Conservation (phyloP, 208 protist genomes). For the Acanthamoeba culbertsoni region DNA sequence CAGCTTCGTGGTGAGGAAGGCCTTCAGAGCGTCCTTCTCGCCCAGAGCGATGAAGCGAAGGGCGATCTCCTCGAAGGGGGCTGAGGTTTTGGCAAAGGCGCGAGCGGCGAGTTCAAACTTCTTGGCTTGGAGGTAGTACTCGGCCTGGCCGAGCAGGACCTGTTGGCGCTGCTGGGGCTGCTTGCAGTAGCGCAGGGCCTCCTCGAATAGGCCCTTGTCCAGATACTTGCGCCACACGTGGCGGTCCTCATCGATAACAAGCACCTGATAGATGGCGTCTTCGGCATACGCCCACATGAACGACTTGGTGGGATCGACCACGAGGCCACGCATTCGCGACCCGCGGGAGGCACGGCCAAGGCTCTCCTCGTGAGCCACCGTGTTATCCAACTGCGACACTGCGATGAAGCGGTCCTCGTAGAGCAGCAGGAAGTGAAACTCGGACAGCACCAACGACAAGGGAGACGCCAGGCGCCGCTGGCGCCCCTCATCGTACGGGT, state of each 20-base stretch:
- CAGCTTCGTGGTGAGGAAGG: constrained; percentile 81
- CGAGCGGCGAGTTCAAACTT: constrained; percentile 80
- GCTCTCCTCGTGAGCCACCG: constrained; percentile 69
- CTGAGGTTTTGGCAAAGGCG: constrained; percentile 80
- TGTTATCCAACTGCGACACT: constrained; percentile 65
- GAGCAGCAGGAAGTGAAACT: constrained; percentile 93
- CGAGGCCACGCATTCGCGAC: constrained; percentile 13
- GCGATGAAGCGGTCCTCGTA: constrained; percentile 87
- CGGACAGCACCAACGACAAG: constrained; percentile 85
- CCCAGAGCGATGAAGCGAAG: constrained; percentile 82
- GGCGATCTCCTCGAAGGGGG: constrained; percentile 83
- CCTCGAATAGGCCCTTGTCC: constrained; percentile 76
- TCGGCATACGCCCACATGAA: constrained; percentile 77
- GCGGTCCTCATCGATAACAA: constrained; percentile 75
- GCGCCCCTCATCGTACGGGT: background rate
- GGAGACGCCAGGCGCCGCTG: background rate
- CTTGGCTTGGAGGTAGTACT: constrained; percentile 79
- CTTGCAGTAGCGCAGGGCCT: constrained; percentile 75
- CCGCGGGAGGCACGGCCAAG: background rate
- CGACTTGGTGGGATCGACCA: constrained; percentile 54
- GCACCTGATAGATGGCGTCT: constrained; percentile 72
- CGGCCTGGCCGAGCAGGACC: constrained; percentile 81
- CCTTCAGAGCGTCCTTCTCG: constrained; percentile 75
- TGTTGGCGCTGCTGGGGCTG: constrained; percentile 64
- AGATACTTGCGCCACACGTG: constrained; percentile 81